Conservation (phyloP, 2,329 filamentous ascomycete genomes). For the Pseudofabraea citricarpa region DNA sequence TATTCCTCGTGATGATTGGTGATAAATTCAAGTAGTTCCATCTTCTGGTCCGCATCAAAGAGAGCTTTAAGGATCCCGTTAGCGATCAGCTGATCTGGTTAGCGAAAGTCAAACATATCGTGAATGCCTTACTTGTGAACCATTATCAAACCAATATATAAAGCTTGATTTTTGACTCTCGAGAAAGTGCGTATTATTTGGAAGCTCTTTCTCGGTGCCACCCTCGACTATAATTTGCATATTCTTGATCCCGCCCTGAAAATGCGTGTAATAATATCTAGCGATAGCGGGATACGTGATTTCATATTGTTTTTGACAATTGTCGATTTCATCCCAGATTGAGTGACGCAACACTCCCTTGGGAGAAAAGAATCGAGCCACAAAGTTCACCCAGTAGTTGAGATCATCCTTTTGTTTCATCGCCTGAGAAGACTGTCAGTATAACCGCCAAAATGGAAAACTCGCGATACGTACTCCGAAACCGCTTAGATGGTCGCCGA, state of each 20-base stretch:
- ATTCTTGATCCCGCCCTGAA: constrained; percentile 77
- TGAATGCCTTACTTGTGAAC: constrained; percentile 63
- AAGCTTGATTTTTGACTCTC: constrained; percentile 74
- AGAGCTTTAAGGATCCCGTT: constrained; percentile 73
- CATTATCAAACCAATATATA: constrained; percentile 84
- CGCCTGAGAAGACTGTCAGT: constrained; percentile 35
- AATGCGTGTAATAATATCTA: constrained; percentile 86
- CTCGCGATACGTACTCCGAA: constrained; percentile 44
- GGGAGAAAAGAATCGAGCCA: constrained; percentile 74
- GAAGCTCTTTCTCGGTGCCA: constrained; percentile 49
- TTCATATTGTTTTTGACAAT: constrained; percentile 75
- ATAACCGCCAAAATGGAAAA: constrained; percentile 18
- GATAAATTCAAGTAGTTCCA: constrained; percentile 81
- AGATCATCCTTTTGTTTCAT: constrained; percentile 63
- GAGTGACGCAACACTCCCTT: constrained; percentile 73
- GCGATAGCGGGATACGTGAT: constrained; percentile 77
- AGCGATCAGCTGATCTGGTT: constrained; percentile 59
- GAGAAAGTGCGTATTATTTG: constrained; percentile 65
- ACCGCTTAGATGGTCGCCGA: constrained; percentile 56
- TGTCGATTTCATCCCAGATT: constrained; percentile 46
- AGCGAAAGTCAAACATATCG: no score
- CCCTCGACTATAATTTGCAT: constrained; percentile 84
- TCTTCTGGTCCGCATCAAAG: constrained; percentile 73
- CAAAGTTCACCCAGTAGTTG: constrained; percentile 74
- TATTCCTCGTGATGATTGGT: constrained; percentile 78